Conservation (phyloP, 805 yeast genomes). For the Zygotorulaspora chibaensis region DNA sequence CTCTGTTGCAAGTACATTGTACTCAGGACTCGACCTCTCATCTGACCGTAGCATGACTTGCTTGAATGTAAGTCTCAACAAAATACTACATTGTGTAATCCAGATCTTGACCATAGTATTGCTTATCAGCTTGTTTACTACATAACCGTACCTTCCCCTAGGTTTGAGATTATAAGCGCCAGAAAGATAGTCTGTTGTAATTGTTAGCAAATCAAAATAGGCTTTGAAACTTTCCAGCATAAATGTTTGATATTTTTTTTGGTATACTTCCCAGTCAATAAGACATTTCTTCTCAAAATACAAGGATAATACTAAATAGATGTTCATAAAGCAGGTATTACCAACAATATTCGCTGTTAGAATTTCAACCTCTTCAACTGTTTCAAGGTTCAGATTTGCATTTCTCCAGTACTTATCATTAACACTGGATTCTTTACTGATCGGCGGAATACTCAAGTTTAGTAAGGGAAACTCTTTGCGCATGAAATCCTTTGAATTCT, state of each 20-base stretch:
- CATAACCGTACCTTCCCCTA: slow-evolving; percentile 3
- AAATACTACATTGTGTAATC: slow-evolving; percentile 13
- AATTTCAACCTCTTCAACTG: slow-evolving; percentile 9
- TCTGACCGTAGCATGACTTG: slow-evolving; percentile 1
- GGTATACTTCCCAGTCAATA: slow-evolving; percentile 5
- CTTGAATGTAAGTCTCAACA: slow-evolving; percentile 14
- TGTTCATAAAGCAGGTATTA: slow-evolving; percentile 9
- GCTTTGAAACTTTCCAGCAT: neutral
- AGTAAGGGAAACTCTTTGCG: neutral
- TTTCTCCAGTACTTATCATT: neutral
- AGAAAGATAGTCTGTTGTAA: neutral
- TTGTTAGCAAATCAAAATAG: neutral
- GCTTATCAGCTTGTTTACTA: slow-evolving; percentile 13
- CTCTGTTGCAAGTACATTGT: neutral
- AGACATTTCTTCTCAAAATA: slow-evolving; percentile 16
- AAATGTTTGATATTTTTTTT: slow-evolving; percentile 11
- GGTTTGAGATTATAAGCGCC: neutral
- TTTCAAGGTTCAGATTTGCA: neutral
- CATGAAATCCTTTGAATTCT: neutral
- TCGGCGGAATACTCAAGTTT: neutral
- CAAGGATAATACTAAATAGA: slow-evolving; percentile 9
- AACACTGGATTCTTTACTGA: neutral
- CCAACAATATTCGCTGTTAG: slow-evolving; percentile 17
- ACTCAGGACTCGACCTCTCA: neutral
- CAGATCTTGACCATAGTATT: slow-evolving; percentile 13